Evolutionary conservation across 1,284 basidiomycete genomes (phyloP), one percentile per base, ranked within the genome.

Genomic region (Microbotryum saponariae): DNA sequence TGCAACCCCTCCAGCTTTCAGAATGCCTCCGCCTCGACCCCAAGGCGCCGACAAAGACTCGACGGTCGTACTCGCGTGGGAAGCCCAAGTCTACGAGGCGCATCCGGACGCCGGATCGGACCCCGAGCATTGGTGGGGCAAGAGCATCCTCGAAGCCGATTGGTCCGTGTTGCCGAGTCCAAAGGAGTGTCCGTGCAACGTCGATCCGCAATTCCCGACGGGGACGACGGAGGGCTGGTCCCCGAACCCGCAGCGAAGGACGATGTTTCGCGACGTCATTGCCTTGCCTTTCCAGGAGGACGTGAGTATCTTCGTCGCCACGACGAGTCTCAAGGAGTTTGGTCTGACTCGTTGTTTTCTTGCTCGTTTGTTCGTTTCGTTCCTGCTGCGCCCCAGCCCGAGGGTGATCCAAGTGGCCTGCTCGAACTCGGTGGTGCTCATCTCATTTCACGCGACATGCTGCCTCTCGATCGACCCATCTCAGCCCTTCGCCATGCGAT

Each of bases 131-230:
- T 65, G 55, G 48, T 69, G 55, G 58, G 60, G 57, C 1, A 60
- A 69, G n/a, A 54, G 54, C 12, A 14, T 27, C 1, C 58, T 67
- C 54, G 67, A 69, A 51, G 12, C 29, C 2, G 55, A 63, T 23
- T 69, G 61, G 54, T 42, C 37, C 37, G 37, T 42, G 10, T 42
- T 42, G 2, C 37, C 37, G 37, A 42, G 14, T 42, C 37, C 37
- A 10, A 18, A 16, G 12, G 37, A 42, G 37, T 16, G 4, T 42
- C 37, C 37, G 37, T 42, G 37, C 37, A 42, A 42, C 37, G 6
- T 42, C 37, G 37, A 42, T 18, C 37, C 37, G 12, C 37, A 42
- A 10, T 42, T 42, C 37, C 37, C 37, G 12, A 10, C 10, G 16
- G 37, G 37, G 37, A 42, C 37, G 9, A 46, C 55, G 23, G 14